Percentiles rank a stretch among this genome's conserved stretches.
Evolutionary conservation across 1,284 basidiomycete species (phyloP).

Genomic region (Rhodotorula sp.): DNA sequence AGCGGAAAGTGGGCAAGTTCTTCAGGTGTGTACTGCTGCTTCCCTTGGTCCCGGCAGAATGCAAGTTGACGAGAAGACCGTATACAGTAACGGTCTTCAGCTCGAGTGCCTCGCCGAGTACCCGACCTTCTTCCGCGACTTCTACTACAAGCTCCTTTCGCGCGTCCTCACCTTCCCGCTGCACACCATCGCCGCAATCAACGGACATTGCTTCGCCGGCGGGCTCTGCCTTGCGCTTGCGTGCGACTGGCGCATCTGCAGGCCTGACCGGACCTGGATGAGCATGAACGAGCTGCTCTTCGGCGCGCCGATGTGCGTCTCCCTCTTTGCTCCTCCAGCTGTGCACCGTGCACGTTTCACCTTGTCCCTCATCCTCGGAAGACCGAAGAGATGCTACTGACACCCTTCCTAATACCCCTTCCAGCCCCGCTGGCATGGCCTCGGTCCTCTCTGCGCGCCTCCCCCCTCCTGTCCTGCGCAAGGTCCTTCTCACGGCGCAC

Average conservation of each 20-base stretch:
- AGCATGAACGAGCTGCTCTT: slow-evolving; percentile 43
- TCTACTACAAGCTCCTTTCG: slow-evolving; percentile 34
- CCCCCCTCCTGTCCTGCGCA: slow-evolving; percentile 14
- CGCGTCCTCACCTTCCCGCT: slow-evolving; percentile 46
- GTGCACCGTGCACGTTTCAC: too few relatives aligned
- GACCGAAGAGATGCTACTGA: not conserved
- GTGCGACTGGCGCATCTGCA: slow-evolving; percentile 45
- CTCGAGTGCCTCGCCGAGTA: slow-evolving; percentile 30
- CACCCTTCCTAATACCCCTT: slow-evolving; percentile 1
- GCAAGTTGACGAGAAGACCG: not conserved
- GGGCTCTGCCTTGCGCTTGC: slow-evolving; percentile 44
- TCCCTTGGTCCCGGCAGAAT: too few relatives aligned
- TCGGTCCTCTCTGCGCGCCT: slow-evolving; percentile 27
- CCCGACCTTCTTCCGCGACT: slow-evolving; percentile 38
- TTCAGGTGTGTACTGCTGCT: slow-evolving; percentile 26
- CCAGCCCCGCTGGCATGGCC: slow-evolving; percentile 36
- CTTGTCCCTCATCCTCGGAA: too few relatives aligned
- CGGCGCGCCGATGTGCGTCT: slow-evolving; percentile 17
- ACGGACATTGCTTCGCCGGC: slow-evolving; percentile 48
- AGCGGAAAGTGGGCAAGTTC: slow-evolving; percentile 37
- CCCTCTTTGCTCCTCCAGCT: not conserved
- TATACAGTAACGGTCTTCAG: slow-evolving; percentile 36
- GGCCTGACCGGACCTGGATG: slow-evolving; percentile 38
- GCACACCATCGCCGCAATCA: slow-evolving; percentile 46
- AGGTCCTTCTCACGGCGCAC: slow-evolving; percentile 35